Conservation (phyloP, 177 flowering plant genomes). For the Vitis hybrid region DNA sequence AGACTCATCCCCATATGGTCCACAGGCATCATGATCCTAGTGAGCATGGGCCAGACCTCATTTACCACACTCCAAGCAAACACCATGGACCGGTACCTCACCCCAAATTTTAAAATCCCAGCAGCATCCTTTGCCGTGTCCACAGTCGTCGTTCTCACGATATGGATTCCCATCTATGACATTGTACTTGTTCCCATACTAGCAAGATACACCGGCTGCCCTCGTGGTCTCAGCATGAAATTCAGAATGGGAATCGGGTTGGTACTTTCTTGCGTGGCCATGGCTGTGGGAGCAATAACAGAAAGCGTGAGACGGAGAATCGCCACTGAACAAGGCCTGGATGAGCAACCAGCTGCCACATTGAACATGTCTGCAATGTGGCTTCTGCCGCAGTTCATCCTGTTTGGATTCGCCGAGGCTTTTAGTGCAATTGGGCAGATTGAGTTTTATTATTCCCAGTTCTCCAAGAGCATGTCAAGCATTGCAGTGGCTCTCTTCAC, state of each 20-base stretch:
- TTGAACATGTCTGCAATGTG: constrained; percentile 49
- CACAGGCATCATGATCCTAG: constrained; percentile 29
- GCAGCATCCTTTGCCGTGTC: constrained; percentile 44
- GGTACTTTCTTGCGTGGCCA: constrained; percentile 15
- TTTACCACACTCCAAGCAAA: constrained; percentile 38
- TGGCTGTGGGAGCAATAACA: constrained; percentile 22
- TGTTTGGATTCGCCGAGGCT: constrained; percentile 43
- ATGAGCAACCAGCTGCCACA: constrained; percentile 18
- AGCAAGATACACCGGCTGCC: constrained; percentile 24
- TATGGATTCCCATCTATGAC: constrained; percentile 36
- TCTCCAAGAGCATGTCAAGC: constrained; percentile 58
- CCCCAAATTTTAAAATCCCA: constrained; percentile 35
- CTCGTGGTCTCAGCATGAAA: constrained; percentile 16
- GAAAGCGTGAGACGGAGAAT: constrained; percentile 24
- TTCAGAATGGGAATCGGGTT: constrained; percentile 41
- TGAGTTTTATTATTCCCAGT: constrained; percentile 47
- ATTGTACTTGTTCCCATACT: constrained; percentile 28
- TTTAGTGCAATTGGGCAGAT: constrained; percentile 40
- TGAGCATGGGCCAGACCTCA: constrained; percentile 22
- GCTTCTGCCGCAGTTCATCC: constrained; percentile 32
- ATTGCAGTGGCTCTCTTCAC: constrained; percentile 33
- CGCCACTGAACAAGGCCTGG: constrained; percentile 23
- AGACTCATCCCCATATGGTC: constrained; percentile 53
- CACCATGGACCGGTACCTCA: constrained; percentile 49
- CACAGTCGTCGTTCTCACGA: constrained; percentile 7